Percentiles rank a stretch among this genome's conserved stretches.
Conservation (phyloP, 2,329 filamentous ascomycete genomes). For the Sporothrix inflata region DNA sequence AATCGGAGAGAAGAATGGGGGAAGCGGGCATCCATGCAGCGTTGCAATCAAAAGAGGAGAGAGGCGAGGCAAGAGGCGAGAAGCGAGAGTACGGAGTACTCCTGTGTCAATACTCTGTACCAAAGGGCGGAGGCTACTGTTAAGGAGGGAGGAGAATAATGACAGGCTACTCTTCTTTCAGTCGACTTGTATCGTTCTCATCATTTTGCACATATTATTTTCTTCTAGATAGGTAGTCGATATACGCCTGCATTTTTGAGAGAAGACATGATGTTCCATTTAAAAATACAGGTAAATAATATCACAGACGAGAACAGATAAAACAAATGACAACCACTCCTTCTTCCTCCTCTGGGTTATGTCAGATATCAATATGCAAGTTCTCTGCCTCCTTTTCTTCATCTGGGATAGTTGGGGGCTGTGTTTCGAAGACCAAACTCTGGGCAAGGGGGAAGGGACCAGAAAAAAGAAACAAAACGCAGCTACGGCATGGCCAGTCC, state of each 20-base stretch:
- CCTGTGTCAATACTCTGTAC: not conserved
- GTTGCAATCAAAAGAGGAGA: slow-evolving; percentile 1
- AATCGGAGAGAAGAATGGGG: not conserved
- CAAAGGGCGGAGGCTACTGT: not conserved
- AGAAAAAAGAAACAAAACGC: not conserved
- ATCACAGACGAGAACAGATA: no score
- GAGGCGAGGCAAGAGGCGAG: not conserved
- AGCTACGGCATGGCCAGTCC: not conserved
- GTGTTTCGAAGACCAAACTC: slow-evolving; percentile 1
- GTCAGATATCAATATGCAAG: not conserved
- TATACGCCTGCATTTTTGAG: no score
- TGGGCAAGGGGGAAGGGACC: not conserved
- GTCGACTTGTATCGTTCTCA: no score
- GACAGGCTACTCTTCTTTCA: no score
- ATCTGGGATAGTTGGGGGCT: slow-evolving; percentile 2
- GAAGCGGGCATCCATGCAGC: not conserved
- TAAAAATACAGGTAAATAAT: no score
- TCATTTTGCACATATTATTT: no score
- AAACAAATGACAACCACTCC: not conserved
- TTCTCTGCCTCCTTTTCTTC: not conserved
- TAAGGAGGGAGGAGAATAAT: not conserved
- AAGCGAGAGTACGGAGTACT: not conserved
- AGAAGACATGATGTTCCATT: no score
- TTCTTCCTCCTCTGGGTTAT: not conserved
- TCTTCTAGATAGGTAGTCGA: no score